Evolutionary conservation across 2,329 filamentous ascomycete species (phyloP).

Genomic region (Lecanicillium sp.): DNA sequence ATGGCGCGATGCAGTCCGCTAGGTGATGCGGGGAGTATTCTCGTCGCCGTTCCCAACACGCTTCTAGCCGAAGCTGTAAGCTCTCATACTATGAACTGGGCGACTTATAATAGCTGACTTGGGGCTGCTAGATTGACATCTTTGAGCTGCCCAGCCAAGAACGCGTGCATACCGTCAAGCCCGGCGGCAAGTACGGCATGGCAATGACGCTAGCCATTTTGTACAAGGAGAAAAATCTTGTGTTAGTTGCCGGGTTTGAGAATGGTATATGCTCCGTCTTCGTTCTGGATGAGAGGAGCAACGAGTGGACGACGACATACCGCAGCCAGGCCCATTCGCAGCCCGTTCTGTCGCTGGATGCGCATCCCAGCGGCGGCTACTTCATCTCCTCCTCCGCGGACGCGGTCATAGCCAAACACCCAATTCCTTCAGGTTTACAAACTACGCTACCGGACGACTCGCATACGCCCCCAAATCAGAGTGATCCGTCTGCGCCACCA

Average conservation of each 20-base stretch:
- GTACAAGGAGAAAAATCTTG: constrained; percentile 43
- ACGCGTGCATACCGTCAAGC: constrained; percentile 54
- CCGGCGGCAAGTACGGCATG: constrained; percentile 63
- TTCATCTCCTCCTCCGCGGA: constrained; percentile 83
- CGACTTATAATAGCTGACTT: neutral
- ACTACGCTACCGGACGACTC: neutral
- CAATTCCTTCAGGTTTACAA: constrained; percentile 41
- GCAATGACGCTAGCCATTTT: constrained; percentile 74
- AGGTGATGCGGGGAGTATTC: constrained; percentile 34
- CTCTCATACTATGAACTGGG: constrained; percentile 10
- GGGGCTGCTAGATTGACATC: constrained; percentile 60
- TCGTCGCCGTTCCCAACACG: constrained; percentile 77
- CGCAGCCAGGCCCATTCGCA: constrained; percentile 65
- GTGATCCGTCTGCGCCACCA: neutral
- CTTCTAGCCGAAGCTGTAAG: constrained; percentile 63
- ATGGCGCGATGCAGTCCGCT: neutral
- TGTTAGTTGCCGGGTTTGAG: constrained; percentile 75
- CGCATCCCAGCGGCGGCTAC: constrained; percentile 43
- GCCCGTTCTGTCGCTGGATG: constrained; percentile 70
- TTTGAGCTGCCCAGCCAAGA: constrained; percentile 72
- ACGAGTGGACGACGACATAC: constrained; percentile 52
- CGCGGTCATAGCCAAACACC: constrained; percentile 69
- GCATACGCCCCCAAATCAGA: no score
- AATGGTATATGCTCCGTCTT: constrained; percentile 70
- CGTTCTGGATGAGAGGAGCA: constrained; percentile 37